Conservation (phyloP, 2,329 filamentous ascomycete species). For the Penicillium sp. region DNA sequence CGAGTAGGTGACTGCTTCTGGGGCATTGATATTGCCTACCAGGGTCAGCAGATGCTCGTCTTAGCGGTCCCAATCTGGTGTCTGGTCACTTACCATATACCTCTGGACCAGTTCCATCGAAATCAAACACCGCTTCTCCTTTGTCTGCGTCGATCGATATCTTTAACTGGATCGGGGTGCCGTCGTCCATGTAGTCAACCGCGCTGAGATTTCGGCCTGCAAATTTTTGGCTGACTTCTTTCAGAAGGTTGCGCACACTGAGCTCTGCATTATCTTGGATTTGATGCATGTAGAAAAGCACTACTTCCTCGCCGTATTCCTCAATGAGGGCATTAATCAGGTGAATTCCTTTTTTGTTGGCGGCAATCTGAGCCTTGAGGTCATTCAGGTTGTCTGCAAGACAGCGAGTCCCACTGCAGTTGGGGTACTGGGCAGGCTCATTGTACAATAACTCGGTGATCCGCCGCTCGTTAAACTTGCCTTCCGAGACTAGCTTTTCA, state of each 20-base stretch:
- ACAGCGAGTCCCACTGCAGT: conserved; percentile 76
- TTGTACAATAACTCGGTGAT: conserved; percentile 71
- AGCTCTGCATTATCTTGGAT: conserved; percentile 80
- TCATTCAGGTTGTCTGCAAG: conserved; percentile 81
- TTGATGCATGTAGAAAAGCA: conserved; percentile 78
- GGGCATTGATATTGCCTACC: conserved; percentile 73
- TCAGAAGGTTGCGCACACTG: conserved; percentile 72
- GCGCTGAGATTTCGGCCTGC: conserved; percentile 67
- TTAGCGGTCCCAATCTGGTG: conserved; percentile 37
- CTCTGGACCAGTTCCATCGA: conserved; percentile 77
- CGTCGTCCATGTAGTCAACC: conserved; percentile 82
- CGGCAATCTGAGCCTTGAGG: conserved; percentile 80
- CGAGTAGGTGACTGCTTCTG: conserved; percentile 76
- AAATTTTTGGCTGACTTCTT: conserved; percentile 68
- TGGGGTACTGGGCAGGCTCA: conserved; percentile 73
- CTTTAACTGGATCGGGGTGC: conserved; percentile 74
- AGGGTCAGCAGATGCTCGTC: not conserved
- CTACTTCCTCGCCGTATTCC: conserved; percentile 73
- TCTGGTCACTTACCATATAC: conserved; percentile 48
- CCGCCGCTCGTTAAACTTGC: conserved; percentile 71
- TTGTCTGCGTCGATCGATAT: conserved; percentile 71
- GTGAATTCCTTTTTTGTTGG: conserved; percentile 80
- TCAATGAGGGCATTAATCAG: conserved; percentile 73
- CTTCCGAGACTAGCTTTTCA: conserved; percentile 53
- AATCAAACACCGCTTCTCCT: conserved; percentile 76